Evolutionary conservation across 345 rosid genomes (phyloP).

Genomic region (Gossypium turneri): DNA sequence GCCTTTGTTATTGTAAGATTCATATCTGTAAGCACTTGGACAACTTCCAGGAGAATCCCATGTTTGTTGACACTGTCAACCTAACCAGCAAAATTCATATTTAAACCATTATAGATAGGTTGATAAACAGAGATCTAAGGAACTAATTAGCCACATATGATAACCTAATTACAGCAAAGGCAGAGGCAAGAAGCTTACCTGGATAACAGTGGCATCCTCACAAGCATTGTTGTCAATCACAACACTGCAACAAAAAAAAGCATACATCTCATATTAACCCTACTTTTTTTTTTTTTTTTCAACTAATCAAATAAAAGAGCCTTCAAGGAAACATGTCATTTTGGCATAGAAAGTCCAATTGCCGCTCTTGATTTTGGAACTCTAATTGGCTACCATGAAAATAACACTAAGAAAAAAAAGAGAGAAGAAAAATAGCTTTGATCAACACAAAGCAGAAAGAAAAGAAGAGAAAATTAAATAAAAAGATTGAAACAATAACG

Average conservation of each 20-base stretch:
- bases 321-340: not conserved
- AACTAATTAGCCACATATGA: not conserved
- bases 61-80: conserved; percentile 80
- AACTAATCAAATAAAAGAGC: not conserved
- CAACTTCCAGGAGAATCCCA: conserved; percentile 83
- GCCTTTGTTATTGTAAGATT: conserved; percentile 83
- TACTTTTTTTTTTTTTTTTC: not conserved
- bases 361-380: conserved; percentile 3
- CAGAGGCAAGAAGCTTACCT: conserved; percentile 32
- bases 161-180: conserved; percentile 9
- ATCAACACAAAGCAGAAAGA: not conserved
- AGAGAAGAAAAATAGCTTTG: not conserved
- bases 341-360: not conserved
- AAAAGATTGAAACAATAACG: not conserved
- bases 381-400: not conserved
- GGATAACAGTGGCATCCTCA: conserved; percentile 72
- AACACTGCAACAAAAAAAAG: conserved; percentile 48
- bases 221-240: conserved; percentile 66
- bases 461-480: not conserved
- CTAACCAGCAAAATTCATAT: conserved; percentile 31
- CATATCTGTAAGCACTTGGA: conserved; percentile 85
- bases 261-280: conserved; percentile 7
- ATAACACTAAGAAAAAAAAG: not conserved
- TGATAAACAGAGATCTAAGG: conserved; percentile 9
- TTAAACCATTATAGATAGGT: not conserved